Conservation (phyloP, 805 yeast genomes). For the Metschnikowia sp. region DNA sequence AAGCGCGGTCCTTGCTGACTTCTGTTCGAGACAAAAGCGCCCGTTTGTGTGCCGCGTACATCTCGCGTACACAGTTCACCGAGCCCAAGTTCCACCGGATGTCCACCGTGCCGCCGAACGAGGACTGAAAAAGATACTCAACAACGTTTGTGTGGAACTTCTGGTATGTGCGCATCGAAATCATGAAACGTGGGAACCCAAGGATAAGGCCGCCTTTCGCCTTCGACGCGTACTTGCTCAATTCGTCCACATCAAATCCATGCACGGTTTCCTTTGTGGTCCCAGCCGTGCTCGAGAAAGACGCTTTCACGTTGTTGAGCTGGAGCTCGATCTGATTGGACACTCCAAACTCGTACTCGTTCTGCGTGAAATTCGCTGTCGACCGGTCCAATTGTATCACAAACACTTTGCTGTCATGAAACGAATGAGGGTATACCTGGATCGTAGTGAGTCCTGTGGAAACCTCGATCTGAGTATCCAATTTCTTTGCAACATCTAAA, state of each 20-base stretch:
- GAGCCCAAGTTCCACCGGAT: constrained; percentile 94
- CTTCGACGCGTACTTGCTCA: constrained; percentile 50
- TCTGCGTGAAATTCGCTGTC: constrained; percentile 50
- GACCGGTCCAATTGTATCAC: constrained; percentile 56
- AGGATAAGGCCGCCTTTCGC: constrained; percentile 81
- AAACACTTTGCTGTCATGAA: constrained; percentile 74
- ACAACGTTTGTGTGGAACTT: constrained; percentile 48
- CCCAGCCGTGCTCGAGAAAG: constrained; percentile 59
- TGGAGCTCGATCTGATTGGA: constrained; percentile 59
- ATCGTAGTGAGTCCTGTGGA: constrained; percentile 52
- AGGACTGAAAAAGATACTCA: constrained; percentile 64
- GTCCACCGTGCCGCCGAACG: constrained; percentile 87
- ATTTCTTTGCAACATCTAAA: constrained; percentile 34
- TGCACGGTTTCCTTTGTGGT: constrained; percentile 48
- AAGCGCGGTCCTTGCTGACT: constrained; percentile 25
- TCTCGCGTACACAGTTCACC: constrained; percentile 82
- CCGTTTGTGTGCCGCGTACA: constrained; percentile 83
- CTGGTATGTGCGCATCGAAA: constrained; percentile 77
- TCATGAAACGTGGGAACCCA: constrained; percentile 69
- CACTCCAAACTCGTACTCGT: constrained; percentile 41
- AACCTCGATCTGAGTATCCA: constrained; percentile 69
- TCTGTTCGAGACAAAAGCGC: constrained; percentile 60
- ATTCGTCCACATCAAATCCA: constrained; percentile 49
- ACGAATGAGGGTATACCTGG: constrained; percentile 79
- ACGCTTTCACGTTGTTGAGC: constrained; percentile 60